These are phyloP conservation scores for Carex myosuroides DNA, from an alignment of 176 grass and related monocot species.

Conservation along the genomic window DNA sequence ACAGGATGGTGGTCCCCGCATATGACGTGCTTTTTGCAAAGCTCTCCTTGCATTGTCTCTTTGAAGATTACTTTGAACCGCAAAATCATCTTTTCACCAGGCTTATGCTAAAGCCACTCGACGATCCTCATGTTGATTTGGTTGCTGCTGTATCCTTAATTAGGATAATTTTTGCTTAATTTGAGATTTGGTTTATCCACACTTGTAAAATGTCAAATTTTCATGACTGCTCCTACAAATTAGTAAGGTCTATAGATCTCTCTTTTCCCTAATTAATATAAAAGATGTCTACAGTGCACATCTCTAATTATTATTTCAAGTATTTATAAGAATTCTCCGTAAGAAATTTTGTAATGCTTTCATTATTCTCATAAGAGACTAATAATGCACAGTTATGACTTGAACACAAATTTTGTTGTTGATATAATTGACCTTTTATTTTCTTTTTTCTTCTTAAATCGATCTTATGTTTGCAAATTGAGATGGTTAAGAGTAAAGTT, in stretches of 20 bases:
- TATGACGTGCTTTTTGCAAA: conserved; percentile 92
- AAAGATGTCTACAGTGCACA: not conserved
- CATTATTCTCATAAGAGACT: not conserved
- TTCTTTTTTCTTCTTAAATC: not conserved
- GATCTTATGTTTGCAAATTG: not conserved
- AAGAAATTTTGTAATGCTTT: not conserved
- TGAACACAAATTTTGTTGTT: not conserved
- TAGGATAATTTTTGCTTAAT: not conserved
- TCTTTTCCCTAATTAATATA: not conserved
- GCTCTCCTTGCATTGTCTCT: conserved; percentile 51
- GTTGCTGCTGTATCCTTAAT: conserved; percentile 64
- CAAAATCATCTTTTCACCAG: conserved; percentile 43
- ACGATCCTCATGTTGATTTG: conserved; percentile 84
- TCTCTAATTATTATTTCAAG: not conserved
- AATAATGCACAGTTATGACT: not conserved
- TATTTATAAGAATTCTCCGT: not conserved
- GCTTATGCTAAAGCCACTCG: conserved; percentile 69
- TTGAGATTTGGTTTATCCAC: not conserved
- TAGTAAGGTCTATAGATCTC: not conserved
- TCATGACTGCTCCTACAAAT: not conserved
- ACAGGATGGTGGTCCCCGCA: conserved; percentile 74
- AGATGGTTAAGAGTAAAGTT: not conserved
- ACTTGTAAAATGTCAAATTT: not conserved
- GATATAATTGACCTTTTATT: not conserved
- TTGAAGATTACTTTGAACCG: conserved; percentile 89